Base-by-base conservation (phyloP, 2,329 filamentous ascomycete species). In the Epichloe brachyelytri region DNA sequence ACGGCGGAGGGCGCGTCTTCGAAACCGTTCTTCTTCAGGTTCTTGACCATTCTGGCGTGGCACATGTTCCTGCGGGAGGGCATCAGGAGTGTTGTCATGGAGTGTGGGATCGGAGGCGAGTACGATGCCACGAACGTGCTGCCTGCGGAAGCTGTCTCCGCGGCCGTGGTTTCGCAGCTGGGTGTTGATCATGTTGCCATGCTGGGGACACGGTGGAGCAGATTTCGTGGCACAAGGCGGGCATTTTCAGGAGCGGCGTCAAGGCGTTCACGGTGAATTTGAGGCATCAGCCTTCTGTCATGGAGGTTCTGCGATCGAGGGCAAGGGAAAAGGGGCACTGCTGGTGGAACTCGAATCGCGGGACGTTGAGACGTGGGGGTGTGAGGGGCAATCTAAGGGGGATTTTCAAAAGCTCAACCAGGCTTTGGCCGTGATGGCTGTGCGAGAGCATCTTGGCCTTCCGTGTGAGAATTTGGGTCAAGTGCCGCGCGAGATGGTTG, bases 21-120 rank as follows among this genome's bases (percentile, higher is more conserved):
- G 2, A 95, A 94, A 65, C 93, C 93, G 0, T 86, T 89, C 48
- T 97, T 94, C 67, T 97, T 97, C 66, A 84, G 91, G 30, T 96
- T 87, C 63, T 66, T 98, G 62, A 96, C 91, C 0, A 74, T 98
- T 38, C 78, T 96, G 71, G 90, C 90, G 1, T 80, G 95, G 60
- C 89, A 95, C 61, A 77, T 83, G 2, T 98, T 95, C 59, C 62
- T 94, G 26, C 67, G 75, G 46, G 85, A 93, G 63, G 83, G 84
- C 1, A 82, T 96, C 0, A 75, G 83, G 55, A 81, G 81, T 17
- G 90, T 88, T 0, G 81, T 97, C 10, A 77, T 97, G 36, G 93
- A 98, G 68, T 95, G 88, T 60, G 93, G 93, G 0, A 94, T 97
- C 56, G 93, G 93, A 15, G 93, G 90, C 46, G 88, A 95, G 68